phyloP scores from a whole-genome alignment of 2,329 filamentous ascomycete species.

The Aureobasidium melanogenum region DNA sequence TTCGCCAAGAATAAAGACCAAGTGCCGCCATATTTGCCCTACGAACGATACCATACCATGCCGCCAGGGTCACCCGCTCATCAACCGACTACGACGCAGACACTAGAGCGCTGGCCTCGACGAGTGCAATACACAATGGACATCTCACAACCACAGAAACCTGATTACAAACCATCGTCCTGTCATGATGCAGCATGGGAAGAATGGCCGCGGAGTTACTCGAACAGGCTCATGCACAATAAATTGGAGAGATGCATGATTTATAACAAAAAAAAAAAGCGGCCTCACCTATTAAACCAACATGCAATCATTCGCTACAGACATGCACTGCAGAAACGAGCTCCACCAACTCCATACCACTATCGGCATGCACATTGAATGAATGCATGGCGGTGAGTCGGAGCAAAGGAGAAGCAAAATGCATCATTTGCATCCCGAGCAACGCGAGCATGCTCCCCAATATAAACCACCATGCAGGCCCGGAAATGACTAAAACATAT shows the following conservation, averaged over 20 bases:
- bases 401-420: not conserved
- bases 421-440: not conserved
- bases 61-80: not conserved
- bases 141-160: too few species aligned
- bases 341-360: not conserved
- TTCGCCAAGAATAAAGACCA: not conserved
- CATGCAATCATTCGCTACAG: not conserved
- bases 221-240: not conserved
- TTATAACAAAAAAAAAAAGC: not conserved
- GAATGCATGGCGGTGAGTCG: not conserved
- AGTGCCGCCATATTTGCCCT: not conserved
- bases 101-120: not conserved
- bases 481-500: not conserved
- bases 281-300: not conserved
- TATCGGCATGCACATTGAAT: not conserved
- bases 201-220: not conserved
- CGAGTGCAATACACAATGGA: not conserved
- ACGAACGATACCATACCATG: not conserved
- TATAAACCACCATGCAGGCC: not conserved
- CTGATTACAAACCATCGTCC: not conserved
- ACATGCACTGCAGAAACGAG: not conserved
- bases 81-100: not conserved
- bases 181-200: not conserved
- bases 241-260: not conserved
- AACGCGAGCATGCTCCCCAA: not conserved